These are phyloP conservation scores for Carex myosuroides DNA, from an alignment of 176 grass and related monocot species.

Conservation along the genomic window DNA sequence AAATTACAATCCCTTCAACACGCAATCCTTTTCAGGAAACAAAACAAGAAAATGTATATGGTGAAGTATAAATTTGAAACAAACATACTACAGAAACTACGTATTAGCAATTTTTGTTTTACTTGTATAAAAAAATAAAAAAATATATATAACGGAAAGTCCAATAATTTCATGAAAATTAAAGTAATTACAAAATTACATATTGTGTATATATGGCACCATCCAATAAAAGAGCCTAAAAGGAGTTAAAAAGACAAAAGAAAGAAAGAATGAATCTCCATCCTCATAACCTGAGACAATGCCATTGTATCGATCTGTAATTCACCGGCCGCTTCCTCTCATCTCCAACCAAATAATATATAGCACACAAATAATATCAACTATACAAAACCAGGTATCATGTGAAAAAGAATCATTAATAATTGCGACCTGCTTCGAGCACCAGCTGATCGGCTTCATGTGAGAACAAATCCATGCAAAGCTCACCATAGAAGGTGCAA, in stretches of 20 bases:
- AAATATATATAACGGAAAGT: not conserved
- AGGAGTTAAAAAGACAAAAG: not conserved
- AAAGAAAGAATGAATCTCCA: not conserved
- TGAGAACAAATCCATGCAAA: slow-evolving; percentile 73
- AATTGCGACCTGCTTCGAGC: not conserved
- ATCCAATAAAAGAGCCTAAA: not conserved
- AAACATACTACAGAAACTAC: not conserved
- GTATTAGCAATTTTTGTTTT: not conserved
- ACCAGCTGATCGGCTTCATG: not conserved
- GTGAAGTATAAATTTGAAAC: not conserved
- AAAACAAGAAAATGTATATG: not conserved
- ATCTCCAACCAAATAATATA: not conserved
- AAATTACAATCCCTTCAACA: not conserved
- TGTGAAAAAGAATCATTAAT: not conserved
- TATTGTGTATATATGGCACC: not conserved
- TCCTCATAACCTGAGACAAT: not conserved
- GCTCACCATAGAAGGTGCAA: slow-evolving; percentile 65
- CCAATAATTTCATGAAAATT: not conserved
- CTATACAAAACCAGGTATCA: not conserved
- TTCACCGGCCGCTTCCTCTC: not conserved
- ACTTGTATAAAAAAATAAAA: not conserved
- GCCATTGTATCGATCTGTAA: not conserved
- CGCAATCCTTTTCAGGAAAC: not conserved
- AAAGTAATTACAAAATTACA: not conserved
- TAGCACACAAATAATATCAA: not conserved